phyloP scores from a whole-genome alignment of 768 basidiomycete species.

The Mycena vitilis region DNA sequence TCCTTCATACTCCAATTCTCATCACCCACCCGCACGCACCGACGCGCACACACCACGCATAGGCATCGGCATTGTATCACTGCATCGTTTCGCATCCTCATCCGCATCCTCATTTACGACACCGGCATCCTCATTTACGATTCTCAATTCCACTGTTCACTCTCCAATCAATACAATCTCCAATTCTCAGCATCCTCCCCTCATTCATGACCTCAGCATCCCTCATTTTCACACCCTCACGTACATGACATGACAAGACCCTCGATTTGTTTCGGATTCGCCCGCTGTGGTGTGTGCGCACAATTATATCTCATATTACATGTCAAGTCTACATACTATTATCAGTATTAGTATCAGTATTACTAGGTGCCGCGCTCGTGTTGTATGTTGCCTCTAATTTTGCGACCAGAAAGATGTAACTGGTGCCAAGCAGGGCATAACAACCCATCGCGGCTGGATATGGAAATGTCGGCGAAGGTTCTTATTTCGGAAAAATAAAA shows the following conservation, averaged over 20 bases:
- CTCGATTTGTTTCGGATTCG: slow-evolving; percentile 13
- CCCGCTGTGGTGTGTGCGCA: slow-evolving; percentile 5
- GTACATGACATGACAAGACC: too few relatives aligned
- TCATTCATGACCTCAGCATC: too few relatives aligned
- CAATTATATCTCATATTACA: too few relatives aligned
- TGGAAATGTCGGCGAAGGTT: not conserved
- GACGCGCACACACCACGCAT: not conserved
- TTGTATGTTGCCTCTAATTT: slow-evolving; percentile 12
- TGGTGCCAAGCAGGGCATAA: not conserved
- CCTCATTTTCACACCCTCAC: too few relatives aligned
- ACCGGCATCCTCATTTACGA: too few relatives aligned
- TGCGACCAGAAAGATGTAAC: not conserved
- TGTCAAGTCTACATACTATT: slow-evolving; percentile 3
- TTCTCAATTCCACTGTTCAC: too few relatives aligned
- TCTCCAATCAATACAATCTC: too few relatives aligned
- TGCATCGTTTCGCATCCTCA: not conserved
- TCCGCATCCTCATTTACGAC: too few relatives aligned
- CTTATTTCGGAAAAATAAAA: too few relatives aligned
- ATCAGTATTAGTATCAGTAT: not conserved
- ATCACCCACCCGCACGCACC: not conserved
- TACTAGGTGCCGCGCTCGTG: not conserved
- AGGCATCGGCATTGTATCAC: slow-evolving; percentile 11
- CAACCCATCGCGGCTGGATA: not conserved
- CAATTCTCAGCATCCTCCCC: too few relatives aligned
- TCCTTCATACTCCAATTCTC: not conserved